Conservation (phyloP, 139 green algal genomes). For the Chlorella sp. region DNA sequence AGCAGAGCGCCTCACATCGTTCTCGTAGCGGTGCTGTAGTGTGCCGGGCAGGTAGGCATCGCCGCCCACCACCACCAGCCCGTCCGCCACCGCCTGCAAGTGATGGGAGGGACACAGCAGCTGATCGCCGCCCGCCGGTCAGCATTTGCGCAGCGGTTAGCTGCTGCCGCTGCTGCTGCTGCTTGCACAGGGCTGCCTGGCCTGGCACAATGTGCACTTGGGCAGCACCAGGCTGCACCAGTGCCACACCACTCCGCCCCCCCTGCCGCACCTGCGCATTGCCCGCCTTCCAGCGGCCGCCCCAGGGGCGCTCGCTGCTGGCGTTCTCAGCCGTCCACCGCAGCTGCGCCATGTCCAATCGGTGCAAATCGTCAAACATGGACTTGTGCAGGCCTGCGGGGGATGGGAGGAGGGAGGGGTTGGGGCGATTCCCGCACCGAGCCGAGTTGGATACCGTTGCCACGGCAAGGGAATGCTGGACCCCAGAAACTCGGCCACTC, state of each 20-base stretch:
- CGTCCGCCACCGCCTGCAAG: background rate
- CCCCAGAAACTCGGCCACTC: no score
- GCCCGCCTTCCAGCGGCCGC: slow-evolving; percentile 4
- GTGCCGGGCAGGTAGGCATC: slow-evolving; percentile 1
- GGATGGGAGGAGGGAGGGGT: no score
- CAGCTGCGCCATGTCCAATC: background rate
- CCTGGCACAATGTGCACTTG: no score
- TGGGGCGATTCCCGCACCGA: no score
- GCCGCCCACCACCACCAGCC: background rate
- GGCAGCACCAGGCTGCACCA: no score
- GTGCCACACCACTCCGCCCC: no score
- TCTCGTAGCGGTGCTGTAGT: background rate
- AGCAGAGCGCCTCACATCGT: background rate
- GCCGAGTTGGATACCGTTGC: no score
- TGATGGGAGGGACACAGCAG: background rate
- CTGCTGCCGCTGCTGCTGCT: no score
- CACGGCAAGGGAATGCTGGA: no score
- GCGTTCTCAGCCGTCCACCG: background rate
- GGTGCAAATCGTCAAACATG: background rate
- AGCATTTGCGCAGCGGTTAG: no score
- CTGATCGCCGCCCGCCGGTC: no score
- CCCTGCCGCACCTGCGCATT: background rate
- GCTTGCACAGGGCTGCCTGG: no score
- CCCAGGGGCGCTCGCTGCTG: background rate
- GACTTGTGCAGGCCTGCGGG: background rate